Evolutionary conservation across 2,329 filamentous ascomycete species (phyloP), one percentile per base, ranked within the genome.

Genomic region (Aspergillus sp.): DNA sequence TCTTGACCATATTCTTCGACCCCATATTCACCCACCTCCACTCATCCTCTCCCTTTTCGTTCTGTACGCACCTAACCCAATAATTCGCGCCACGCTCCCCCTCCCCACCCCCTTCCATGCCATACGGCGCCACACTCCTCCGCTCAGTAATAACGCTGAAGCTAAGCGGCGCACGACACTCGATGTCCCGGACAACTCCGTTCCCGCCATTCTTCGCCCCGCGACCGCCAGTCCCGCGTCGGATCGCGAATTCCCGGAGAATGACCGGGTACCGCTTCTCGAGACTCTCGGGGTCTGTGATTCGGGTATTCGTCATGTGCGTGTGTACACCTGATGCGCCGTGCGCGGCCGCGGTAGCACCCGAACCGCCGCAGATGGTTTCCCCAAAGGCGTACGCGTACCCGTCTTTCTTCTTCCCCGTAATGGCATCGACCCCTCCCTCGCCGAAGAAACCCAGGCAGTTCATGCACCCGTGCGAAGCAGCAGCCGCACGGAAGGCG

Each of bases 221-320:
- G 13, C 74, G 74, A 0, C 91, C 91, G 1, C 87, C 88, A 47
- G 86, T 90, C 0, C 85, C 88, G 1, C 79, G 69, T 1, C 91
- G 81, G 7, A 95, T 80, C 3, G 85, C 84, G 73, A 95, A 95
- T 69, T 91, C 86, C 3, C 89, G 83, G 47, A 95, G 78, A 7
- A 95, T 79, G 2, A 93, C 90, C 0, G 91, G 91, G 69, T 94
- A 94, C 3, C 91, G 81, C 45, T 91, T 84, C 79, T 95, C 91
- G 64, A 95, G 91, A 9, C 93, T 87, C 73, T 96, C 91, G 0
- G 89, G 84, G 73, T 96, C 91, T 0, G 91, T 94, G 72, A 94
- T 95, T 4, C 91, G 85, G 1, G 91, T 95, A 75, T 95, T 96
- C 11, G 91, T 95, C 90, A 94, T 94, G 78, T 94, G 91, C 3